Evolutionary conservation across 2,329 filamentous ascomycete species (phyloP), one percentile per base, ranked within the genome.

Genomic region (Colletotrichum echinochloae): DNA sequence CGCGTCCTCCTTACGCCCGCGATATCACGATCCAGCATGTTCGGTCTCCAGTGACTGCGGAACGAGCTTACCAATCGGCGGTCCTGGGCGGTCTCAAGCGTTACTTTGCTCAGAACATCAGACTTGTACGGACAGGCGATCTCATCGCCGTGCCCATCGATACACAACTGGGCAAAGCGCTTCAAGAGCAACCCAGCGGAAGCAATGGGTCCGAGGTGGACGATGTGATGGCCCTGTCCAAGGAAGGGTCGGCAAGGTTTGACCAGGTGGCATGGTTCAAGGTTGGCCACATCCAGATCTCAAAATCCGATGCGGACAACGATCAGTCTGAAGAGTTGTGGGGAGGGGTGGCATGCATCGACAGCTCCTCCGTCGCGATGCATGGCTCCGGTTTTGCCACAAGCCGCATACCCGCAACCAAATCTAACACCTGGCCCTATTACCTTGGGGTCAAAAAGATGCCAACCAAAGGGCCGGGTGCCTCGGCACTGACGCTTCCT

Each of bases 1-100:
- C 85, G 61, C 88, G 81, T 74, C 90, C 87, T 35, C 90, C 84
- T 23, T 89, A 84, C 77, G 91, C 85, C 59, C 87, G 85, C 74
- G 95, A 98, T 77, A 93, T 98, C 63, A 97, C 93, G 0, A 85
- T 99, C 49, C 88, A 95, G 56, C 96, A 97, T 75, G 90, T 99
- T 51, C 91, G 94, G 14, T 97, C 95, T 0, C 96, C 96, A 0
- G 85, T 96, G 9, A 95, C 95, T 0, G 95, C 93, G 4, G 95
- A 98, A 76, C 88, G 94, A 55, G 88, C 92, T 1, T 88, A 97
- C 12, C 95, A 98, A 77, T 93, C 94, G 8, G 93, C 93, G 5
- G 87, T 98, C 5, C 91, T 98, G 74, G 91, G 93, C 23, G 94
- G 94, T 0, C 81, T 99, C 51, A 98, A 98, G 79, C 90, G 90